Evolutionary conservation across 2,329 filamentous ascomycete genomes (phyloP), one percentile per base, ranked within the genome.

Genomic region (Penicillium sp.): DNA sequence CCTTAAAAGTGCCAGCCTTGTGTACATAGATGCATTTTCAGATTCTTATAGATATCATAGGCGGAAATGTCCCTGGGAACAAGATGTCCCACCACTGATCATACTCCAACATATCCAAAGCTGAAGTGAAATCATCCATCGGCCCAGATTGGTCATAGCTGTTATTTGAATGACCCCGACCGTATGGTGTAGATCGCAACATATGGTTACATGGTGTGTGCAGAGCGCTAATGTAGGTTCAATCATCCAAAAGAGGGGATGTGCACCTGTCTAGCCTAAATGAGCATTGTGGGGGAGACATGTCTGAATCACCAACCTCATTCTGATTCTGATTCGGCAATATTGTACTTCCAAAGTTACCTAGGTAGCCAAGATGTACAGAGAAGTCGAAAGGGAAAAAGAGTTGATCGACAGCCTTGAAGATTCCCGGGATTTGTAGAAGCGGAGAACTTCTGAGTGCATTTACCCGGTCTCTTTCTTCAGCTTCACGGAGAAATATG

Each of bases 391-490:
- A 51, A 17, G 21, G 13, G 10, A 15, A 35, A 13, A 33, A 23
- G 13, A n/a, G n/a, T 3, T 23, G 45, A 56, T 49, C 31, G 39
- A 55, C 44, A 42, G 21, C 21, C 42, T 27, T 35, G 29, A 48
- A 35, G 43, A 35, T 39, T 41, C 35, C 39, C 50, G 39, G 39
- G 41, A 21, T 55, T 27, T 27, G 8, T 8, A 2, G 39, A 44
- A 50, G 45, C 33, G 33, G 49, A 47, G 41, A 56, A 41, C n/a
- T n/a, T n/a, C n/a, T n/a, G 17, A 35, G 13, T 21, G 12, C 10
- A 53, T 55, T 58, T 55, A 55, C 44, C 56, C 56, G 52, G 27
- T 17, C 35, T 25, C 19, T 21, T 52, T 57, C 43, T 50, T 58
- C 49, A 48, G 35, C 33, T 45, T 36, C 19, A n/a, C 8, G 9